Percentiles rank a stretch among this genome's conserved stretches.
Conservation (phyloP, 1,284 basidiomycete genomes). For the Naganishia liquefaciens region DNA sequence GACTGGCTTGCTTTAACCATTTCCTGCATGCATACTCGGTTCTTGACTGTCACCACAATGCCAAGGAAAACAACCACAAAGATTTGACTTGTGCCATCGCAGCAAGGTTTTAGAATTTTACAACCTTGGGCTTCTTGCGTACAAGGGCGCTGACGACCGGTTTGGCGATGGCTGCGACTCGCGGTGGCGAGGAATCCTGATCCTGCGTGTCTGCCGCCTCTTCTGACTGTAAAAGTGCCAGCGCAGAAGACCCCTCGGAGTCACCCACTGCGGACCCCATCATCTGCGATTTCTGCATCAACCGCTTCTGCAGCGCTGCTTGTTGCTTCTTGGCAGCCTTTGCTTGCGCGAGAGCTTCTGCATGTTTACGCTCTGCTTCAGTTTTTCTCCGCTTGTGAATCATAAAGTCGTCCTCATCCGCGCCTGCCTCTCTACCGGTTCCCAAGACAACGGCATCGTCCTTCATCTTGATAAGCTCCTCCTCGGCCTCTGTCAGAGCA, state of each 20-base stretch:
- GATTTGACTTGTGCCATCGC: too few species aligned
- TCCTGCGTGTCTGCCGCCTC: background rate
- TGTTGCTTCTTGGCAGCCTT: slow-evolving; percentile 25
- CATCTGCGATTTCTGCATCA: slow-evolving; percentile 14
- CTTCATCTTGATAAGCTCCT: slow-evolving; percentile 55
- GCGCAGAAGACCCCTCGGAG: slow-evolving; percentile 8
- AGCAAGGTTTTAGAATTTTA: background rate
- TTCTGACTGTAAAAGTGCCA: slow-evolving; percentile 3
- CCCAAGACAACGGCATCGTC: slow-evolving; percentile 52
- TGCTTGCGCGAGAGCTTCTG: slow-evolving; percentile 14
- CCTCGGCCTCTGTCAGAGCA: slow-evolving; percentile 36
- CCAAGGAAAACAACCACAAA: too few species aligned
- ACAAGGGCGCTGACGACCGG: background rate
- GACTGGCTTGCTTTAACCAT: too few species aligned
- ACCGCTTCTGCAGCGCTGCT: slow-evolving; percentile 28
- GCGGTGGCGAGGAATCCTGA: background rate
- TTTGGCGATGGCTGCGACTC: background rate
- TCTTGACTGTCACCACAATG: too few species aligned
- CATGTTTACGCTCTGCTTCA: slow-evolving; percentile 62
- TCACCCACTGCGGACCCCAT: slow-evolving; percentile 8
- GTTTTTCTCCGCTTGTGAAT: slow-evolving; percentile 65
- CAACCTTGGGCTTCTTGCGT: slow-evolving; percentile 23
- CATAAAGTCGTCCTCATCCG: slow-evolving; percentile 94
- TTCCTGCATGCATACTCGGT: too few species aligned
- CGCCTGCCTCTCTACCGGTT: slow-evolving; percentile 59